A percentile compares a stretch with the other conserved stretches of the same genome.
phyloP scores from a whole-genome alignment of 495 filamentous ascomycete genomes.

The Trichodelitschia bisporula region DNA sequence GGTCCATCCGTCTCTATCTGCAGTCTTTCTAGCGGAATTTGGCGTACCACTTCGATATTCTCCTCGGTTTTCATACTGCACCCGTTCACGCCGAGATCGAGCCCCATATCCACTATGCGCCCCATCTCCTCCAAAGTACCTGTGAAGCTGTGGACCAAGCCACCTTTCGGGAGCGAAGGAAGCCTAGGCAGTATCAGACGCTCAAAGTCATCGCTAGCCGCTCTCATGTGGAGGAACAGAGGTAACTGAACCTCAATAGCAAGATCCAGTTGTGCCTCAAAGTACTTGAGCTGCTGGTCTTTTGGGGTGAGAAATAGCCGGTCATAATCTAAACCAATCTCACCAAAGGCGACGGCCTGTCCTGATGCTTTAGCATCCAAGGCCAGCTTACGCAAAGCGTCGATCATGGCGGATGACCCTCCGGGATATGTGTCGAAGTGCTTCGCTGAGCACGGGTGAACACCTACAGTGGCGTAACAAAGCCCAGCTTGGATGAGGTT shows the following conservation, averaged over 20 bases:
- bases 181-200: constrained; percentile 27
- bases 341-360: constrained; percentile 61
- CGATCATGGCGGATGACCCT: constrained; percentile 23
- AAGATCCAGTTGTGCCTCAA: constrained; percentile 53
- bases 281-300: constrained; percentile 62
- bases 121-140: constrained; percentile 64
- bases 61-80: constrained; percentile 83
- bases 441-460: constrained; percentile 67
- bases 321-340: constrained; percentile 93
- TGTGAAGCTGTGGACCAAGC: constrained; percentile 79
- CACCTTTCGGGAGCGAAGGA: constrained; percentile 35
- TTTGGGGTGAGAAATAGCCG: constrained; percentile 52
- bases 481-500: constrained; percentile 34
- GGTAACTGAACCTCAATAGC: constrained; percentile 59
- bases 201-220: constrained; percentile 64
- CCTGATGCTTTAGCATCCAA: constrained; percentile 20
- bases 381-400: constrained; percentile 31
- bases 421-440: constrained; percentile 36
- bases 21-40: constrained; percentile 44
- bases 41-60: constrained; percentile 56
- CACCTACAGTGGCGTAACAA: constrained; percentile 72
- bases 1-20: constrained; percentile 92
- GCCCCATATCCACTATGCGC: constrained; percentile 43
- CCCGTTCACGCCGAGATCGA: constrained; percentile 75
- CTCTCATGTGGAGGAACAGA: constrained; percentile 74